Evolutionary conservation across 805 yeast genomes (phyloP), one percentile per base, ranked within the genome.

Genomic region (Kluyveromyces wickerhamii): DNA sequence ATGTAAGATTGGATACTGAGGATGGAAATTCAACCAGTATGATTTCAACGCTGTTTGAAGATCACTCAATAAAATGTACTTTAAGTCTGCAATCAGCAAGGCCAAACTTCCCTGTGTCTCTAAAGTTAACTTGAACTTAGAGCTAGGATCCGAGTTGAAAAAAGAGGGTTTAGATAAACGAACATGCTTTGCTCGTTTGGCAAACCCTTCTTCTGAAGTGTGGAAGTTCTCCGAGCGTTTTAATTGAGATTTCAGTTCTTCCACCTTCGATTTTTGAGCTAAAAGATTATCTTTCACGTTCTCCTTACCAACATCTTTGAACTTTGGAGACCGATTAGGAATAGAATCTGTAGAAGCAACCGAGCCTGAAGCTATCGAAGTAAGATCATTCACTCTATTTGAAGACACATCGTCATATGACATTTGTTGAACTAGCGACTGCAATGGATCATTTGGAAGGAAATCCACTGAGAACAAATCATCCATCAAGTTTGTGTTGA

Each of bases 1-100:
- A 39, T 69, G 74, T 23, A 69, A 37, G 16, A 70, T 58, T 8
- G 74, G 73, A 40, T 63, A 65, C 45, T 73, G 79, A 4, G 74
- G 68, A 53, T 69, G 84, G 52, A 64, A 76, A 18, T 67, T 57
- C 3, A 56, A 45, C 83, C 83, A 77, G 45, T 72, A 77, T 6
- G 57, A 49, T 22, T 44, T 47, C 21, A 54, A 33, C 2, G 51
- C 37, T 6, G 39, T 38, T 27, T 47, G 45, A 18, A 54, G 28
- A 10, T 40, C 36, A 4, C 31, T 23, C 13, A 36, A 27, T 6
- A 49, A 36, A 9, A 44, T 40, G 11, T 35, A 35, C 14, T 38
- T 39, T 16, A 51, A 25, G 15, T 49, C 59, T 9, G 57, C 51
- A 7, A 50, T 35, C 9, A 45, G 21, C 7, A 31, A 21, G 15